Evolutionary conservation across 2,329 filamentous ascomycete species (phyloP), one percentile per base, ranked within the genome.

Genomic region (Fusarium scirpi): DNA sequence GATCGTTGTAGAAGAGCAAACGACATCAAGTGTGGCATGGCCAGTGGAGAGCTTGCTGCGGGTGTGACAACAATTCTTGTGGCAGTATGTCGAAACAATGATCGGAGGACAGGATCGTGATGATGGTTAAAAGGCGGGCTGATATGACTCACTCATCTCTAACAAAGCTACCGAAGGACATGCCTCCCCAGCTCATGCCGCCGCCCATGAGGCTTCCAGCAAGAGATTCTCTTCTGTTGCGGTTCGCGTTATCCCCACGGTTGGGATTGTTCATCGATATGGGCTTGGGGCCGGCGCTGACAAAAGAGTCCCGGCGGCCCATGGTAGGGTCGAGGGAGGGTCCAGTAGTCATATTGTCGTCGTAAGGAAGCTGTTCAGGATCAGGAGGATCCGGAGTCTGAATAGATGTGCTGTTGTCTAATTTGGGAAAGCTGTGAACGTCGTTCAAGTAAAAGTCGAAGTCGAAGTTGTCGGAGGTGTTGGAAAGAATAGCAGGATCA

Each of bases 141-240:
- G 64, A 62, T 46, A 46, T 45, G 9, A 85, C 95, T 90, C 90
- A 99, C 96, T 99, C 96, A 83, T 99, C 95, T 80, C 93, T 89
- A 81, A 99, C 96, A 86, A 97, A 98, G 78, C 95, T 98, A 69
- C 95, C 95, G 71, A 98, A 93, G 11, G 95, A 98, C 65, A 97
- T 90, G 71, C 94, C 95, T 78, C 95, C 95, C 94, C 95, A 99
- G 82, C 94, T 98, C 91, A 97, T 94, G 75, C 95, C 94, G 69
- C 90, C 92, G 70, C 90, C 92, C 82, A 90, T 89, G 62, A 91
- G 80, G 76, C 89, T 91, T 51, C 88, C 89, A 18, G 88, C 89
- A 34, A 91, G 79, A 60, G 85, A 89, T 78, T 91, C 89, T 73
- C 89, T 84, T 69, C 89, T 85, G 57, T 83, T 85, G 67, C 88